Evolutionary conservation across 2,329 filamentous ascomycete species (phyloP).

Genomic region (Colletotrichum tabaci): DNA sequence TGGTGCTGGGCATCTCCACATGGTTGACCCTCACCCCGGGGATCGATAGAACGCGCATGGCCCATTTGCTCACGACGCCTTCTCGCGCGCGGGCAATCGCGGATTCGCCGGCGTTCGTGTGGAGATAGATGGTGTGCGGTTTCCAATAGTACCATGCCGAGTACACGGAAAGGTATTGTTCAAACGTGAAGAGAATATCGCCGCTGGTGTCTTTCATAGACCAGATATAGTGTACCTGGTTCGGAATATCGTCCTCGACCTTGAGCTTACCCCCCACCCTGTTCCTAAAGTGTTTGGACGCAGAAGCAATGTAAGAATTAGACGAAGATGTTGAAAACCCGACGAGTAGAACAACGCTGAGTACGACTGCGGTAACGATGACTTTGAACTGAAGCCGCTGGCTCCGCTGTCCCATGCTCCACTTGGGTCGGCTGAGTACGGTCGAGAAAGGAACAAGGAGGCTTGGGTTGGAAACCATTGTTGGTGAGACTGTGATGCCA

Average conservation of each 20-base stretch:
- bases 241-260: conserved; percentile 43
- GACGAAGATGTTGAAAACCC: neutral
- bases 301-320: neutral
- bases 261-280: neutral
- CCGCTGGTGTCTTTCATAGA: conserved; percentile 41
- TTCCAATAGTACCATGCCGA: conserved; percentile 43
- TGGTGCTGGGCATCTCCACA: neutral
- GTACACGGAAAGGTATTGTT: conserved; percentile 47
- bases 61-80: conserved; percentile 45
- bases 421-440: neutral
- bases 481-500: neutral
- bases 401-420: neutral
- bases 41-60: conserved; percentile 44
- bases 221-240: conserved; percentile 47
- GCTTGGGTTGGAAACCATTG: neutral
- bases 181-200: conserved; percentile 46
- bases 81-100: conserved; percentile 34
- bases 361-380: no score
- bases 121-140: conserved; percentile 47
- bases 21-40: conserved; percentile 43
- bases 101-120: conserved; percentile 46
- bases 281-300: neutral
- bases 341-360: neutral
- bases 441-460: neutral
- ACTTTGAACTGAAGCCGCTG: neutral